Evolutionary conservation across 2,329 filamentous ascomycete species (phyloP).

Genomic region (Neofusicoccum kwambonambiense): DNA sequence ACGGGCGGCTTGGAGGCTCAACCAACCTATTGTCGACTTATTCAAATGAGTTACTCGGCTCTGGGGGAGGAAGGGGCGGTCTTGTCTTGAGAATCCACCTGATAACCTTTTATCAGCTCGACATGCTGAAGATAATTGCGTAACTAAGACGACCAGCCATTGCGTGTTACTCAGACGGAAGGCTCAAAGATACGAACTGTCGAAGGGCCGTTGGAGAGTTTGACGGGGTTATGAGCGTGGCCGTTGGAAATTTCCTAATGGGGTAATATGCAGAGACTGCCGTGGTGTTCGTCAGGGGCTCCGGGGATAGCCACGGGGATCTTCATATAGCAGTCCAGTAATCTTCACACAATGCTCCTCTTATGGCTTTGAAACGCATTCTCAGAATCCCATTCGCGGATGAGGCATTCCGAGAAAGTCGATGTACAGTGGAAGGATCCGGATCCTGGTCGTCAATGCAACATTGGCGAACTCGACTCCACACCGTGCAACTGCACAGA

Average conservation of each 20-base stretch:
- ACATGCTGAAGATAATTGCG: too few species aligned
- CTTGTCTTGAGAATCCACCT: too few species aligned
- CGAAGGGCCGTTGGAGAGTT: not conserved
- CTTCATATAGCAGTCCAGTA: not conserved
- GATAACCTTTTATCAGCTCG: too few species aligned
- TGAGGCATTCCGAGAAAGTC: not conserved
- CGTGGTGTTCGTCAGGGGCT: not conserved
- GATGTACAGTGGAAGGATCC: constrained; percentile 1
- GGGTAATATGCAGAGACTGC: not conserved
- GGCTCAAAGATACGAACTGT: not conserved
- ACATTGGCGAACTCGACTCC: not conserved
- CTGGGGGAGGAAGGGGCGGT: too few species aligned
- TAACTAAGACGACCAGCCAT: too few species aligned
- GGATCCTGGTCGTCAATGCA: not conserved
- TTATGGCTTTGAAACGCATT: not conserved
- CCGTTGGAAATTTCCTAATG: not conserved
- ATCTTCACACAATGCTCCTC: not conserved
- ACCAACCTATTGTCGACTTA: too few species aligned
- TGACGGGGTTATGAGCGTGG: not conserved
- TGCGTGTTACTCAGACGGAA: too few species aligned
- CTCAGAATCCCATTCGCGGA: not conserved
- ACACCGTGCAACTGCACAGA: not conserved
- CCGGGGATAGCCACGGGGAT: not conserved
- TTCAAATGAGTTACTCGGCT: too few species aligned
- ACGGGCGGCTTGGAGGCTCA: too few species aligned